Percentiles rank a stretch among this genome's conserved stretches.
phyloP scores from a whole-genome alignment of 805 yeast species.

The Metschnikowia lunata region DNA sequence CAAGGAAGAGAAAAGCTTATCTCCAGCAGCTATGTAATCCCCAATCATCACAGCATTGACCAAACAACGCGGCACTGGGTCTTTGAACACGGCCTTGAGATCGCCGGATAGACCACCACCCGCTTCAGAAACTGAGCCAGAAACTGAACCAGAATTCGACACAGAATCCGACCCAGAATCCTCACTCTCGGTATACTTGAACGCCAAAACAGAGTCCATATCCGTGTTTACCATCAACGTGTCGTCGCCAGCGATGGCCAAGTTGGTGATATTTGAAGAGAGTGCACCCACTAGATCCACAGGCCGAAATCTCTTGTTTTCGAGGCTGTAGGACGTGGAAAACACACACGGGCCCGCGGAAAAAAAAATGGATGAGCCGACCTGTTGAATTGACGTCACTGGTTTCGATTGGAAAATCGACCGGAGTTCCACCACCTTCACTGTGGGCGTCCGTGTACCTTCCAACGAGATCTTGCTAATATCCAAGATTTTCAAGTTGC shows the following conservation, averaged over 20 bases:
- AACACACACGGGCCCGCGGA: conserved; percentile 27
- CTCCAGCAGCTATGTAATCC: conserved; percentile 27
- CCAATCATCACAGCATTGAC: conserved; percentile 27
- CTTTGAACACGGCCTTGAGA: conserved; percentile 21
- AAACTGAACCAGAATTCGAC: background rate
- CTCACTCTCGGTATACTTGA: conserved; percentile 14
- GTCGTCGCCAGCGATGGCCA: conserved; percentile 19
- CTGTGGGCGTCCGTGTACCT: conserved; percentile 12
- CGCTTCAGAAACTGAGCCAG: background rate
- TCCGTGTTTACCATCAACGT: conserved; percentile 27
- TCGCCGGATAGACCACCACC: background rate
- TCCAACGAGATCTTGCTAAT: conserved; percentile 17
- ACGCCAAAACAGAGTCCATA: conserved; percentile 33
- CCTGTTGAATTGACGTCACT: conserved; percentile 31
- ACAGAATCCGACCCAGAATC: background rate
- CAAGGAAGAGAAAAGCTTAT: conserved; percentile 33
- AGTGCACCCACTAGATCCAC: conserved; percentile 21
- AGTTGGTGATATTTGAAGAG: conserved; percentile 28
- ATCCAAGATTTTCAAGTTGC: conserved; percentile 36
- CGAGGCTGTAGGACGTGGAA: conserved; percentile 31
- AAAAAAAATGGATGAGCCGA: conserved; percentile 31
- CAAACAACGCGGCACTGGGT: conserved; percentile 31
- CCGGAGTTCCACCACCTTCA: conserved; percentile 28
- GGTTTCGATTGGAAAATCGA: conserved; percentile 31
- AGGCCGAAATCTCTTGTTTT: conserved; percentile 30